phyloP scores from a whole-genome alignment of 768 basidiomycete species.

The Hypholoma fasciculare region DNA sequence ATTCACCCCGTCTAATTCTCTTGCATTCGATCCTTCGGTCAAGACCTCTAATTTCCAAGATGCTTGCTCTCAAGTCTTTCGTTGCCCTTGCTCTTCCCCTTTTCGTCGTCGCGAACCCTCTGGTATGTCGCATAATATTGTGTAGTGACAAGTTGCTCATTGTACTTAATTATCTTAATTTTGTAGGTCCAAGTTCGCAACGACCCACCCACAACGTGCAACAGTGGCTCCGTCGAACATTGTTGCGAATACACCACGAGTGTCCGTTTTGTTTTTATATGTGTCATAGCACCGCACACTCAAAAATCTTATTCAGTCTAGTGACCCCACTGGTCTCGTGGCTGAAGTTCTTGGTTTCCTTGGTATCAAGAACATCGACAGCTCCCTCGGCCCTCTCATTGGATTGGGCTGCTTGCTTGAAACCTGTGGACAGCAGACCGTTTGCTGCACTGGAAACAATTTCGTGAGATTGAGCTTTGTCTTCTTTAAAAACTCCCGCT shows the following conservation, averaged over 20 bases:
- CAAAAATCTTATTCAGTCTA: background rate
- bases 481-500: background rate
- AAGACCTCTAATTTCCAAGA: conserved; percentile 6
- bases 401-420: conserved; percentile 20
- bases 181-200: conserved; percentile 15
- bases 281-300: background rate
- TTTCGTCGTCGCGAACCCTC: conserved; percentile 22
- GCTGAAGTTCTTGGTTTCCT: too few species aligned
- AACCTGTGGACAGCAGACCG: conserved; percentile 24
- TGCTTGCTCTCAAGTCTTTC: conserved; percentile 21
- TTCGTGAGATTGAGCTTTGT: conserved; percentile 17
- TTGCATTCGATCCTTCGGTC: background rate
- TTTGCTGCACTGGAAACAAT: conserved; percentile 29
- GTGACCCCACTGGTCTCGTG: background rate
- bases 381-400: background rate
- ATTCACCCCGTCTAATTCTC: conserved; percentile 10
- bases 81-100: conserved; percentile 24
- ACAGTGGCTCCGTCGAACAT: conserved; percentile 16
- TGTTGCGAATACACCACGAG: conserved; percentile 21
- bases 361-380: too few species aligned
- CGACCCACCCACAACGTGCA: conserved; percentile 14
- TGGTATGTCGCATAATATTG: conserved; percentile 15
- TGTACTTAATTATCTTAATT: background rate
- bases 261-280: conserved; percentile 10
- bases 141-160: background rate